phyloP scores from a whole-genome alignment of 1,284 basidiomycete genomes.

The Peniophora sp. region DNA sequence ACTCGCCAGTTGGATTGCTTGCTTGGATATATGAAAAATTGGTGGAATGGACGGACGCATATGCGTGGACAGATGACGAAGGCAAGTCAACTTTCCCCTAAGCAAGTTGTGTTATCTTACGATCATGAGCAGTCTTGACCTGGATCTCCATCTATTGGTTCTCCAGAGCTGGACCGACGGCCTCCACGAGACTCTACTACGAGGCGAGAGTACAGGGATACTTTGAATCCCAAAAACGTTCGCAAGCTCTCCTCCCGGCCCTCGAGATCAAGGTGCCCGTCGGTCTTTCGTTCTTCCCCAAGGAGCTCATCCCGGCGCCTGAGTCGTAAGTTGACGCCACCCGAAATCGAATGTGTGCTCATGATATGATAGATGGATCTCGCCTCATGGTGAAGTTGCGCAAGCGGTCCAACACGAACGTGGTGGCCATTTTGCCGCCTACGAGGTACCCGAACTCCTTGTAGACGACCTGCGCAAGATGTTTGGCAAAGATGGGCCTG shows the following conservation, averaged over 20 bases:
- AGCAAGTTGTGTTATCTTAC: neutral
- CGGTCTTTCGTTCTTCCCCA: slow-evolving; percentile 25
- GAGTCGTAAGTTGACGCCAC: slow-evolving; percentile 13
- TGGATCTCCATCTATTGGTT: slow-evolving; percentile 58
- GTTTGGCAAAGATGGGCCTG: slow-evolving; percentile 21
- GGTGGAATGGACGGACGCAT: slow-evolving; percentile 40
- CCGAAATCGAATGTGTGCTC: neutral
- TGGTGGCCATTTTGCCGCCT: slow-evolving; percentile 24
- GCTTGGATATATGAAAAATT: slow-evolving; percentile 60
- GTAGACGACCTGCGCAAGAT: slow-evolving; percentile 19
- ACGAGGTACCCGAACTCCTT: slow-evolving; percentile 19
- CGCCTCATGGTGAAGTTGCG: slow-evolving; percentile 18
- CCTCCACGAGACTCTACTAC: slow-evolving; percentile 48
- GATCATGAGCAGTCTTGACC: slow-evolving; percentile 33
- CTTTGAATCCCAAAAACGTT: too few species aligned
- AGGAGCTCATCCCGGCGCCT: slow-evolving; percentile 18
- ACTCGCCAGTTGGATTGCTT: slow-evolving; percentile 49
- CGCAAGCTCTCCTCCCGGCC: neutral
- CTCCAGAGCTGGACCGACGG: slow-evolving; percentile 45
- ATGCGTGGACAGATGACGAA: slow-evolving; percentile 46
- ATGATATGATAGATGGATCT: slow-evolving; percentile 7
- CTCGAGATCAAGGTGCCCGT: slow-evolving; percentile 12
- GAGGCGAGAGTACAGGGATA: slow-evolving; percentile 20
- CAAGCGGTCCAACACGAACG: slow-evolving; percentile 15
- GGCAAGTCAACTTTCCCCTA: slow-evolving; percentile 13